phyloP scores from a whole-genome alignment of 352 stramenopile species.

The Globisporangium takayamanum region DNA sequence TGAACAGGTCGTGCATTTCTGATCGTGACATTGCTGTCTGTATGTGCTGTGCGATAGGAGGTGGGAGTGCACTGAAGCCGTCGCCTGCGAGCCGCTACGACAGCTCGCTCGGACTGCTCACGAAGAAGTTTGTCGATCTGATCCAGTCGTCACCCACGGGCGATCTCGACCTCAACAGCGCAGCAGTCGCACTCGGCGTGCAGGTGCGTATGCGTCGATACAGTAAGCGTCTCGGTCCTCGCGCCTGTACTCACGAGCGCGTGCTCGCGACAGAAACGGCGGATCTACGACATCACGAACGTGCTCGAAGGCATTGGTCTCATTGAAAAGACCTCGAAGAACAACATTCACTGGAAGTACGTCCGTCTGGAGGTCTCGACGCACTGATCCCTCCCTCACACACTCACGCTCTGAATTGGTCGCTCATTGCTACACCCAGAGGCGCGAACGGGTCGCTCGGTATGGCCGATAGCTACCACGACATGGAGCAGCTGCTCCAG shows the following conservation, averaged over 20 bases:
- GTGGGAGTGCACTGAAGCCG: conserved; percentile 34
- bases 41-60: not conserved
- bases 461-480: conserved; percentile 45
- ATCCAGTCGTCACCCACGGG: conserved; percentile 86
- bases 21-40: not conserved
- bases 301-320: conserved; percentile 97
- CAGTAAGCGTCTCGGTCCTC: not conserved
- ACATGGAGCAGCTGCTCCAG: conserved; percentile 67
- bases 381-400: not conserved
- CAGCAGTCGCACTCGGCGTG: conserved; percentile 73
- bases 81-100: conserved; percentile 90
- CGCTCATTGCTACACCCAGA: conserved; percentile 17
- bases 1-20: not conserved
- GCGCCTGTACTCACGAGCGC: not conserved
- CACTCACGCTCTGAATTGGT: not conserved
- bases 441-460: conserved; percentile 42
- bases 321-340: conserved; percentile 97
- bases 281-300: conserved; percentile 99
- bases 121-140: conserved; percentile 96
- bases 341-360: conserved; percentile 97
- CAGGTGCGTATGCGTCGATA: conserved; percentile 34
- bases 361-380: conserved; percentile 6
- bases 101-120: conserved; percentile 93
- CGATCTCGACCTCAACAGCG: conserved; percentile 94
- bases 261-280: conserved; percentile 76